phyloP scores from a whole-genome alignment of 176 grass and related monocot species.

The Aegilops bicornis region DNA sequence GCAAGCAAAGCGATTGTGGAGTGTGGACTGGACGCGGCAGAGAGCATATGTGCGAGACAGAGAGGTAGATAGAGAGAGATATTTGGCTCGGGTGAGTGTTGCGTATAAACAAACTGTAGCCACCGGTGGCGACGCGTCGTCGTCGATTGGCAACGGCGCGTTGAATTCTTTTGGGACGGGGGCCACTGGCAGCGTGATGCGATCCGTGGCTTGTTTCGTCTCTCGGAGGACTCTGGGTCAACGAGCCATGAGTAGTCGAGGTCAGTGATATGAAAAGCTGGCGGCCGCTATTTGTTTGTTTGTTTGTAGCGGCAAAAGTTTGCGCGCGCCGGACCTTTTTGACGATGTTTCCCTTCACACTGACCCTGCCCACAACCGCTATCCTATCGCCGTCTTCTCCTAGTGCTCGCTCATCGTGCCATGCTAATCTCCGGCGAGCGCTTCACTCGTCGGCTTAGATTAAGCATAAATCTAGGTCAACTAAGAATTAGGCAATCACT shows the following conservation, averaged over 20 bases:
- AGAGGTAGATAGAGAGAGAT: background rate
- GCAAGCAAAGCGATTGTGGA: background rate
- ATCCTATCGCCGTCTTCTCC: too few relatives aligned
- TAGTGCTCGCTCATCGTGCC: too few relatives aligned
- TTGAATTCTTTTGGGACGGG: background rate
- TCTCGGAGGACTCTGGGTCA: background rate
- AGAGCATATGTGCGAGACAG: background rate
- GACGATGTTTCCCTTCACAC: background rate
- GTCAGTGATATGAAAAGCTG: background rate
- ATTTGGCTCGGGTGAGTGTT: background rate
- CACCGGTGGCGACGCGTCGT: background rate
- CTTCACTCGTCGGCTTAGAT: background rate
- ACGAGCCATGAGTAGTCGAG: background rate
- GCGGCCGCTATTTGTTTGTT: background rate
- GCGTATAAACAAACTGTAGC: background rate
- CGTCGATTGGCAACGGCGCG: background rate
- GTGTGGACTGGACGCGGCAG: background rate
- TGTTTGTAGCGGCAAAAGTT: background rate
- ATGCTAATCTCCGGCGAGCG: background rate
- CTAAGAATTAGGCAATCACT: too few relatives aligned
- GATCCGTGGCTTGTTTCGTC: background rate
- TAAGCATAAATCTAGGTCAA: background rate
- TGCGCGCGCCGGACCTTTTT: background rate
- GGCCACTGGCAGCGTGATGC: background rate
- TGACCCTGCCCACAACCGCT: too few relatives aligned